Evolutionary conservation across 352 stramenopile species (phyloP).

Genomic region (Globisporangium camurandrum): DNA sequence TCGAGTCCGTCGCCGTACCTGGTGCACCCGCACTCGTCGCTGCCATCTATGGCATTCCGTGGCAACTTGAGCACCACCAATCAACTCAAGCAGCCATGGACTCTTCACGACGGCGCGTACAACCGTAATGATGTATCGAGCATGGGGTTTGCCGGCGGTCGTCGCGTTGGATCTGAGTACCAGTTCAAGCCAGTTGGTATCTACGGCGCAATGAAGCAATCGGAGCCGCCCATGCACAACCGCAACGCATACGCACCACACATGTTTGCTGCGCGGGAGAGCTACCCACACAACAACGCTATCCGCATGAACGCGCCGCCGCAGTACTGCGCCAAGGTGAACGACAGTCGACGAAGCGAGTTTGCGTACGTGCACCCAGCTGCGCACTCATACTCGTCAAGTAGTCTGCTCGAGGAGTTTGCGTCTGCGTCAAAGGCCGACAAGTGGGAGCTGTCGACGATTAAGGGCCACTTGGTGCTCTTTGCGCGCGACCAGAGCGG

Average conservation of each 20-base stretch:
- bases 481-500: slow-evolving; percentile 85
- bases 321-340: slow-evolving; percentile 25
- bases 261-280: slow-evolving; percentile 16
- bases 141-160: neutral
- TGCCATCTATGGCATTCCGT: neutral
- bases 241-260: slow-evolving; percentile 4
- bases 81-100: slow-evolving; percentile 7
- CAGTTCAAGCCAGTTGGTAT: slow-evolving; percentile 2
- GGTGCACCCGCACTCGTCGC: neutral
- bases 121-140: neutral
- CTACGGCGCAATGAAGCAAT: slow-evolving; percentile 6
- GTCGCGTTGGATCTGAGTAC: slow-evolving; percentile 2
- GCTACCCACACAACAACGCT: slow-evolving; percentile 18
- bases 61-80: neutral
- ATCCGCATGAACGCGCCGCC: slow-evolving; percentile 19
- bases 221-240: slow-evolving; percentile 5
- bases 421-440: slow-evolving; percentile 55
- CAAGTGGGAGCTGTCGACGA: slow-evolving; percentile 74
- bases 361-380: slow-evolving; percentile 42
- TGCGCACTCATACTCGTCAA: slow-evolving; percentile 59
- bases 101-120: neutral
- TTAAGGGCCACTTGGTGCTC: slow-evolving; percentile 78
- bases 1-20: slow-evolving; percentile 2
- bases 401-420: slow-evolving; percentile 78
- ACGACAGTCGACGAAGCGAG: slow-evolving; percentile 17